Evolutionary conservation across 441 rosid species (phyloP), one percentile per base, ranked within the genome.

Genomic region (Hura crepitans): DNA sequence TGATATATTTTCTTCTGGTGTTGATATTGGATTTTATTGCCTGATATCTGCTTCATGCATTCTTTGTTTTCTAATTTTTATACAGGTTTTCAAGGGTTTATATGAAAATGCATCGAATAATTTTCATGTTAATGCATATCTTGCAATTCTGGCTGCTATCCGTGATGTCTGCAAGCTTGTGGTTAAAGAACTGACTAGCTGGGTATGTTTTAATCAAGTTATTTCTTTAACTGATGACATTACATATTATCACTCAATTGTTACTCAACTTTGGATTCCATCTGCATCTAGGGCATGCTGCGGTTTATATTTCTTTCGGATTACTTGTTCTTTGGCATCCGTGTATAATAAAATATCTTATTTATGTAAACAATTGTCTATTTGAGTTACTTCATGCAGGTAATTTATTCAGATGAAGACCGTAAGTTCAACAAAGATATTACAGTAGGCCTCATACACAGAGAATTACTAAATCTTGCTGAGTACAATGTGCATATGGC

Each of bases 101-200:
- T 93, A 89, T 82, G 99, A 93, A 78, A 87, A 91, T 77, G 85
- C 93, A 53, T 85, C 94, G 56, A 91, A 90, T 82, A 84, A 57
- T 59, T 89, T 87, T 65, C 94, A 86, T 72, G 88, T 91, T 71
- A 85, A 80, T 81, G 86, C 96, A 67, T 87, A 88, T 82, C 88
- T 96, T 65, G 94, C 90, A 50, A 88, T 96, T 78, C 86, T 96
- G 74, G 93, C 87, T 65, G 96, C 96, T 58, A 83, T 96, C 78
- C 93, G 97, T 77, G 99, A 93, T 83, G 96, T 96, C 67, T 91
- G 94, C 89, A 93, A 91, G 86, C 96, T 86, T 69, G 96, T 90
- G 12, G 91, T 91, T 23, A 96, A 91, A 82, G 96, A 93, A 87
- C 96, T 96, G 73, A 96, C 98, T 62, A 87, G 94, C 70, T 93